phyloP scores from a whole-genome alignment of 164 flowering plant genomes.

The Chimonanthus salicifolius region DNA sequence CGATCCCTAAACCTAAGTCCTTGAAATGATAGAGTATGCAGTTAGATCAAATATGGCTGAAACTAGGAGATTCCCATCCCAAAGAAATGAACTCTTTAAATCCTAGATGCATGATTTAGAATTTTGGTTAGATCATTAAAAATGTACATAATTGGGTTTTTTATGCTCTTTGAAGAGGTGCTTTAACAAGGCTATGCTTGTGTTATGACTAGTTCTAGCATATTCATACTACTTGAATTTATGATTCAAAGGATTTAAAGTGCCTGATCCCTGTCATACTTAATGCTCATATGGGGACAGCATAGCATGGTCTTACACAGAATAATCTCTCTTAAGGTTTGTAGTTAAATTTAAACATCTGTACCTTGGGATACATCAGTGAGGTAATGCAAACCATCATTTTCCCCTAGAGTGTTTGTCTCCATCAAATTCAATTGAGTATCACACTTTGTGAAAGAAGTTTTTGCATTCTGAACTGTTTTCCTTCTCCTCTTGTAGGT shows the following conservation, averaged over 20 bases:
- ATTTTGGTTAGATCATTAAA: neutral
- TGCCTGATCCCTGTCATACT: neutral
- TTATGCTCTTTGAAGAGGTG: too few species aligned
- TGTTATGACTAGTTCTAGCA: neutral
- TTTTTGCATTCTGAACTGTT: conserved; percentile 12
- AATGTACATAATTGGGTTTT: neutral
- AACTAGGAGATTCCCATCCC: neutral
- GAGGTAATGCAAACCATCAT: conserved; percentile 7
- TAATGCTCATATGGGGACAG: neutral
- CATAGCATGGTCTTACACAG: neutral
- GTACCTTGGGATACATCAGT: conserved; percentile 29
- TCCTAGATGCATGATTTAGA: neutral
- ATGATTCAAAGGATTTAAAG: too few species aligned
- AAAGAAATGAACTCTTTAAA: too few species aligned
- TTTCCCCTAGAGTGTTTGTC: conserved; percentile 15
- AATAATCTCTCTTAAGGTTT: neutral
- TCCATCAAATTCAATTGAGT: conserved; percentile 1
- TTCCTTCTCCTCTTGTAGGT: conserved; percentile 37
- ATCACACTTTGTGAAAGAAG: conserved; percentile 7
- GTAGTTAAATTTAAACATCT: neutral
- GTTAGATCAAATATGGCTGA: neutral
- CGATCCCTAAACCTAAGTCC: neutral
- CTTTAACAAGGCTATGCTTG: neutral
- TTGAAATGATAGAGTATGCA: neutral
- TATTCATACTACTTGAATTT: neutral